Evolutionary conservation across 768 basidiomycete species (phyloP).

Genomic region (Collybia nuda): DNA sequence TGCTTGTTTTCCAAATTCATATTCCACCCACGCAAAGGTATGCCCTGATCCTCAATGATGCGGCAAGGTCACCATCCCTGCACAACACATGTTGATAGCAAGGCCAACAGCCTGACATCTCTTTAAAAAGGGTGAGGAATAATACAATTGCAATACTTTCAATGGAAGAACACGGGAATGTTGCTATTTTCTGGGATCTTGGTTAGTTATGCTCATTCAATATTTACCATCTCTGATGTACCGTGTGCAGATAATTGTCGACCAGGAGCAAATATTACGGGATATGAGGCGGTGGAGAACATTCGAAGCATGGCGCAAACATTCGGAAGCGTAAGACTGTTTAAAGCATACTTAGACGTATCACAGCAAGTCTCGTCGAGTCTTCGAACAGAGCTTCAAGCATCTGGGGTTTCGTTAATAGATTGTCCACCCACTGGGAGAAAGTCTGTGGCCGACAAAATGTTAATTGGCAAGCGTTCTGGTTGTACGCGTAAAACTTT

Average conservation of each 20-base stretch:
- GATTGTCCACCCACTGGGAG: constrained; percentile 36
- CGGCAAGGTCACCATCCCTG: constrained; percentile 3
- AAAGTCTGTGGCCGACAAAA: constrained; percentile 46
- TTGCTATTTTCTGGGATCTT: constrained; percentile 38
- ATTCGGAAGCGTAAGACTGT: constrained; percentile 46
- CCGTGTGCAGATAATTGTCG: constrained; percentile 34
- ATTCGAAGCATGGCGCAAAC: constrained; percentile 43
- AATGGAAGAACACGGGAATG: constrained; percentile 34
- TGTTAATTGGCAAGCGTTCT: constrained; percentile 42
- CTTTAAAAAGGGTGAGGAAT: constrained; percentile 9
- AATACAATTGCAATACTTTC: constrained; percentile 1
- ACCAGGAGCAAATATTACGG: constrained; percentile 32
- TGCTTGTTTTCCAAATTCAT: not conserved
- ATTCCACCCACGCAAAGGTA: not conserved
- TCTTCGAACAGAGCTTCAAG: constrained; percentile 42
- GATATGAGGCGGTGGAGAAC: constrained; percentile 40
- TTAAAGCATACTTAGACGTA: constrained; percentile 55
- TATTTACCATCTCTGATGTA: not conserved
- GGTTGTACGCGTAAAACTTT: not conserved
- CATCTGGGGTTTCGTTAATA: constrained; percentile 43
- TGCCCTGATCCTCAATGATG: constrained; percentile 2
- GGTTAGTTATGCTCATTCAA: constrained; percentile 10
- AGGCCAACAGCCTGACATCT: not conserved
- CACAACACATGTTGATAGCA: constrained; percentile 6
- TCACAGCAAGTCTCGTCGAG: constrained; percentile 29